A percentile compares a stretch with the other conserved stretches of the same genome.
These are phyloP conservation scores for Prunus kanzakura DNA, from an alignment of 306 rosid genomes.

Conservation along the genomic window DNA sequence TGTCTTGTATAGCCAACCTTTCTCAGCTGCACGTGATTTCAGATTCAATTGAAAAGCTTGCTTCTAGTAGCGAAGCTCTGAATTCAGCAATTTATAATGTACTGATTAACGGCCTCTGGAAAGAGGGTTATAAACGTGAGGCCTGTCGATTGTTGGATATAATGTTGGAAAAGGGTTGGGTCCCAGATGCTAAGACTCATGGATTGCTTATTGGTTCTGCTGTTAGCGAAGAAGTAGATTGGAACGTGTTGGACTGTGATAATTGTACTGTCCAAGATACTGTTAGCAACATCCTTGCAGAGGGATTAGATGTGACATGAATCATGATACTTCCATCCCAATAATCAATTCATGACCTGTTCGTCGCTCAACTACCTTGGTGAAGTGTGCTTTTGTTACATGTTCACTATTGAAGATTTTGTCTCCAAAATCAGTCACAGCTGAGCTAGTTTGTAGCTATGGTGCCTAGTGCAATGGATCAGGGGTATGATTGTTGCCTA, in stretches of 20 bases:
- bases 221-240: constrained; percentile 33
- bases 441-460: neutral
- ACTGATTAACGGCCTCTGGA: constrained; percentile 69
- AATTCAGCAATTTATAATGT: constrained; percentile 49
- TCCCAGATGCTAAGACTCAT: constrained; percentile 75
- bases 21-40: constrained; percentile 50
- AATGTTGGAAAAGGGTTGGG: constrained; percentile 90
- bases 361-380: neutral
- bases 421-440: neutral
- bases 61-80: constrained; percentile 31
- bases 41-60: constrained; percentile 44
- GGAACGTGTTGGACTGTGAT: constrained; percentile 15
- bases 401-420: neutral
- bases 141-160: constrained; percentile 58
- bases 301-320: constrained; percentile 53
- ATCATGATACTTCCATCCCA: constrained; percentile 12
- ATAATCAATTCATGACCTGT: neutral
- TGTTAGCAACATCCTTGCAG: constrained; percentile 72
- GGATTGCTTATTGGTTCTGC: constrained; percentile 66
- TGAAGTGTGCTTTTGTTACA: neutral
- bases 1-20: constrained; percentile 47
- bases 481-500: neutral
- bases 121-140: constrained; percentile 58
- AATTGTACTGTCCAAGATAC: constrained; percentile 43
- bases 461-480: neutral